Evolutionary conservation across 768 basidiomycete species (phyloP).

Genomic region (Hygrophoropsis aurantiaca): DNA sequence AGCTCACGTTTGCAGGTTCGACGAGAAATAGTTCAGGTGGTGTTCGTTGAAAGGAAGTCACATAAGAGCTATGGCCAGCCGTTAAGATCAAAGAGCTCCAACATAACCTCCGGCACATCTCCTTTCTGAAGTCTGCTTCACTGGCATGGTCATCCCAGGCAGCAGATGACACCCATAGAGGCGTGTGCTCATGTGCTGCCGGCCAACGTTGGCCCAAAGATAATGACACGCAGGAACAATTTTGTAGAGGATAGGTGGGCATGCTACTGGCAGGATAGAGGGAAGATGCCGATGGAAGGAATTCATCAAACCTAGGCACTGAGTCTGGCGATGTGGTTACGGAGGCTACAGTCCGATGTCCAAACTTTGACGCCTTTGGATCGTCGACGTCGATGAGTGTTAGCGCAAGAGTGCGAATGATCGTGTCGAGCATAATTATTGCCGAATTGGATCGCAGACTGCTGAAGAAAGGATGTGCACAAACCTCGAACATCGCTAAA

Average conservation of each 20-base stretch:
- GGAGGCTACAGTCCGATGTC: slow-evolving; percentile 48
- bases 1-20: slow-evolving; percentile 66
- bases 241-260: slow-evolving; percentile 16
- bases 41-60: slow-evolving; percentile 40
- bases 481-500: slow-evolving; percentile 70
- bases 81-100: slow-evolving; percentile 70
- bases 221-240: slow-evolving; percentile 49
- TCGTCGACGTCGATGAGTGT: slow-evolving; percentile 61
- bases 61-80: slow-evolving; percentile 64
- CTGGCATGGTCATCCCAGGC: slow-evolving; percentile 61
- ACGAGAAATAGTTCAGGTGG: slow-evolving; percentile 54
- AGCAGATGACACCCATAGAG: slow-evolving; percentile 63
- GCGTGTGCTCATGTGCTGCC: slow-evolving; percentile 50
- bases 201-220: slow-evolving; percentile 55
- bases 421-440: slow-evolving; percentile 62
- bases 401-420: slow-evolving; percentile 61
- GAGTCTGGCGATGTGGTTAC: slow-evolving; percentile 20
- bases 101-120: slow-evolving; percentile 69
- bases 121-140: slow-evolving; percentile 66
- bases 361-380: slow-evolving; percentile 49
- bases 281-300: slow-evolving; percentile 2
- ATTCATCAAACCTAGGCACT: neutral
- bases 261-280: slow-evolving; percentile 4
- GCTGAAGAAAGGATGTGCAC: slow-evolving; percentile 63
- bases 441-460: slow-evolving; percentile 53